Conservation (phyloP, 768 basidiomycete species). For the Agaricus bisporus region DNA sequence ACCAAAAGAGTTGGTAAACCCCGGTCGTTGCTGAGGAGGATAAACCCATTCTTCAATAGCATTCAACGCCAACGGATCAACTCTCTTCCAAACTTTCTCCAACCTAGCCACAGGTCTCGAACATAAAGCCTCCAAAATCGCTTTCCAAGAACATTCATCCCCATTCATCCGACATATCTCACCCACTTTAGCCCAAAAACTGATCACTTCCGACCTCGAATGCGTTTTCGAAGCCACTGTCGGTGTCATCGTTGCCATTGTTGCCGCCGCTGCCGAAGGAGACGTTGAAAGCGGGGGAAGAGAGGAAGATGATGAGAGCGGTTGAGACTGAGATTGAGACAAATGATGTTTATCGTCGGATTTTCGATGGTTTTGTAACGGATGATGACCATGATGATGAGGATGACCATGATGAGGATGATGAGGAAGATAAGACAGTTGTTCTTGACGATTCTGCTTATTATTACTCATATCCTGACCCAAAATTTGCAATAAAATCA, state of each 20-base stretch:
- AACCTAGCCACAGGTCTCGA: constrained; percentile 70
- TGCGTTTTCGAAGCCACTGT: constrained; percentile 36
- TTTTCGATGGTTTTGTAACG: constrained; percentile 20
- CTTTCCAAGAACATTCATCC: constrained; percentile 77
- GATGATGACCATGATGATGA: constrained; percentile 4
- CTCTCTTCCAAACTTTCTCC: constrained; percentile 76
- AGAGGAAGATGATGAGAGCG: too few relatives aligned
- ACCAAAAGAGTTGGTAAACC: too few relatives aligned
- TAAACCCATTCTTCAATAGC: constrained; percentile 68
- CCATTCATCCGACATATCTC: constrained; percentile 68
- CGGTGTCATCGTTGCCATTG: too few relatives aligned
- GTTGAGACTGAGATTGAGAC: too few relatives aligned
- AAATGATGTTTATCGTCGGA: constrained; percentile 22
- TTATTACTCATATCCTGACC: constrained; percentile 43
- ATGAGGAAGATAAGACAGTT: background rate
- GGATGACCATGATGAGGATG: constrained; percentile 8
- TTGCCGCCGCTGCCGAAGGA: constrained; percentile 11
- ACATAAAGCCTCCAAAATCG: constrained; percentile 65
- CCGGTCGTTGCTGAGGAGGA: background rate
- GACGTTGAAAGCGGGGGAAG: constrained; percentile 28
- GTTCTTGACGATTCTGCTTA: too few relatives aligned
- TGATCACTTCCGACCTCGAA: constrained; percentile 66
- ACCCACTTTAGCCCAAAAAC: constrained; percentile 66
- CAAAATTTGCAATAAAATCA: constrained; percentile 66
- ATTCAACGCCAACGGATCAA: constrained; percentile 50